These are phyloP conservation scores for Phialemonium atrogriseum DNA, from an alignment of 2,329 filamentous ascomycete genomes.

Conservation along the genomic window DNA sequence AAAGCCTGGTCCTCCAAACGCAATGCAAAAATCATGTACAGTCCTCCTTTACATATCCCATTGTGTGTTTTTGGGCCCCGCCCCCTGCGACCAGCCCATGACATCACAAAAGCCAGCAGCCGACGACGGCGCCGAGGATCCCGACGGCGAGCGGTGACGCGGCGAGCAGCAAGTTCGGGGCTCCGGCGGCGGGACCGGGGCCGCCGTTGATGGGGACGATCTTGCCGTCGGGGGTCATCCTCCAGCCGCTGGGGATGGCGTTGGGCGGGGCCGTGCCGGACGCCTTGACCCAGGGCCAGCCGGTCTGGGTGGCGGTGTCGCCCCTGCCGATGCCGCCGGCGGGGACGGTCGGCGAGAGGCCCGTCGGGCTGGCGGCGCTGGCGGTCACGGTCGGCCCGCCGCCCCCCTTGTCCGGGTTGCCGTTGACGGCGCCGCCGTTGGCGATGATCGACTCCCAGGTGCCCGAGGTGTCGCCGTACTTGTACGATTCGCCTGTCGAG, in stretches of 20 bases:
- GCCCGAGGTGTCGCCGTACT: conserved; percentile 70
- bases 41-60: no score
- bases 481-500: conserved; percentile 80
- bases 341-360: conserved; percentile 57
- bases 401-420: conserved; percentile 50
- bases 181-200: no score
- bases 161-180: no score
- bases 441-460: conserved; percentile 75
- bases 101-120: no score
- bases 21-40: no score
- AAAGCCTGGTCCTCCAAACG: no score
- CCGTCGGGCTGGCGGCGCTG: conserved; percentile 54
- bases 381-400: conserved; percentile 43
- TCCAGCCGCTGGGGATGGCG: conserved; percentile 69
- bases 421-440: conserved; percentile 69
- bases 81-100: no score
- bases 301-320: conserved; percentile 46
- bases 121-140: no score
- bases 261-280: conserved; percentile 39
- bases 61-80: no score
- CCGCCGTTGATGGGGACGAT: conserved; percentile 67
- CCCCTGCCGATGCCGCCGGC: conserved; percentile 59
- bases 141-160: no score
- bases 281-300: conserved; percentile 58
- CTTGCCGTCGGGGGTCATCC: conserved; percentile 70